Evolutionary conservation across 176 grass and related monocot species (phyloP).

Genomic region (Hordeum marinum): DNA sequence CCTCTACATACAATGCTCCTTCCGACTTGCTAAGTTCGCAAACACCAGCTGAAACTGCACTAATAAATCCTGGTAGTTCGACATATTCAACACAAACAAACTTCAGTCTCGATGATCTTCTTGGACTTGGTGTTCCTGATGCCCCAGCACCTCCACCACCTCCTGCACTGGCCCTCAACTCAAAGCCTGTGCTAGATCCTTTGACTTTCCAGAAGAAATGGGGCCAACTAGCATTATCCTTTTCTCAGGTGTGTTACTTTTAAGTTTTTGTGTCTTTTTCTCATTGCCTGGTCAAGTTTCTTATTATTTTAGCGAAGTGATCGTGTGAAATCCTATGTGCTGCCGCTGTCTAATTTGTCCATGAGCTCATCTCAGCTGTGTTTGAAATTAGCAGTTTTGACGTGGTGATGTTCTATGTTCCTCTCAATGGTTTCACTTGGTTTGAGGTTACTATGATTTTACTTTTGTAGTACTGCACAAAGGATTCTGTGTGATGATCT

Average conservation of each 20-base stretch:
- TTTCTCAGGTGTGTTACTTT: slow-evolving; percentile 69
- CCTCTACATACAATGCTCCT: slow-evolving; percentile 88
- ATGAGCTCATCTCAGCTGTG: background rate
- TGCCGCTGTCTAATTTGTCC: background rate
- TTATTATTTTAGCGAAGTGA: background rate
- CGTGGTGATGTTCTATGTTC: slow-evolving; percentile 11
- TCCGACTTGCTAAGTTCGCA: slow-evolving; percentile 59
- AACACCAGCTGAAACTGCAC: slow-evolving; percentile 37
- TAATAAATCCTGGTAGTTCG: slow-evolving; percentile 35
- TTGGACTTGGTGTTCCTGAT: slow-evolving; percentile 63
- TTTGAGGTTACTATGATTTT: background rate
- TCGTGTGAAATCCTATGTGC: background rate
- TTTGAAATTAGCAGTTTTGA: background rate
- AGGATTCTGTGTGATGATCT: background rate
- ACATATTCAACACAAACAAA: slow-evolving; percentile 39
- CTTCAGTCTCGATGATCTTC: slow-evolving; percentile 88
- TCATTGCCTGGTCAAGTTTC: background rate
- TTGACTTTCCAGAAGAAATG: slow-evolving; percentile 94
- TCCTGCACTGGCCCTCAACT: slow-evolving; percentile 62
- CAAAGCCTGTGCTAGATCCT: slow-evolving; percentile 84
- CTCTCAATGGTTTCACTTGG: background rate
- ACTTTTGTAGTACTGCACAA: background rate
- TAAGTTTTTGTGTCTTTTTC: background rate
- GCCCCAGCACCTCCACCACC: slow-evolving; percentile 32
- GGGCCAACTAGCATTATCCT: slow-evolving; percentile 67